These are phyloP conservation scores for Pseudocercospora vitis DNA, from an alignment of 2,329 filamentous ascomycete genomes.

Conservation along the genomic window DNA sequence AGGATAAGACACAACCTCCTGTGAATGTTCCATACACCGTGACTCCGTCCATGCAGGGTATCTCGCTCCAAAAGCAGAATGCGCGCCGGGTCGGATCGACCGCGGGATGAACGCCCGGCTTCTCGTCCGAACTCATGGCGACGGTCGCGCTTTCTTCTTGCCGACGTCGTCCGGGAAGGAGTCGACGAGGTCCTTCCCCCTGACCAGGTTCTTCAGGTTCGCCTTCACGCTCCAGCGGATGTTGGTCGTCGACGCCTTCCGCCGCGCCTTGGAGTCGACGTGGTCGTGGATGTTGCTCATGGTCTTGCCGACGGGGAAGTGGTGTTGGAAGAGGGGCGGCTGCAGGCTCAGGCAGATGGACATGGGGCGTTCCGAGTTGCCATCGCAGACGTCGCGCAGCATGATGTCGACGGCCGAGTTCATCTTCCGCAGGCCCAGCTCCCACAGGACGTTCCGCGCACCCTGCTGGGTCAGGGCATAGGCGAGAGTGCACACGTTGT, in stretches of 20 bases:
- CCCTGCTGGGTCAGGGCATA: constrained; percentile 51
- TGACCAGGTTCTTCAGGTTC: constrained; percentile 5
- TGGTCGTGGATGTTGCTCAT: constrained; percentile 9
- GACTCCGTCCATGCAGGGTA: not conserved
- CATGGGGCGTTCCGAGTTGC: constrained; percentile 31
- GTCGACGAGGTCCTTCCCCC: constrained; percentile 1
- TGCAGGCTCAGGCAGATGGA: constrained; percentile 45
- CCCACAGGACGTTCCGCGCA: constrained; percentile 46
- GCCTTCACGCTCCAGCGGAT: constrained; percentile 1
- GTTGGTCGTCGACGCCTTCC: constrained; percentile 6
- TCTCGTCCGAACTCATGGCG: not conserved
- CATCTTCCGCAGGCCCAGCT: constrained; percentile 46
- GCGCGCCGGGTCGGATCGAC: not conserved
- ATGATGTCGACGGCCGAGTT: constrained; percentile 41
- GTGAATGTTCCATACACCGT: not conserved
- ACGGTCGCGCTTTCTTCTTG: not conserved
- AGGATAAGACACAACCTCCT: no score
- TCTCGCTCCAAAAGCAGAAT: constrained; percentile 2
- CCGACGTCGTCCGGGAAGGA: not conserved
- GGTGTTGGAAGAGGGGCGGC: constrained; percentile 51
- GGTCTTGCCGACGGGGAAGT: constrained; percentile 42
- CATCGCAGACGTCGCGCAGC: constrained; percentile 36
- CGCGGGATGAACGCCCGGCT: not conserved
- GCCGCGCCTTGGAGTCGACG: not conserved
- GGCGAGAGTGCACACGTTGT: constrained; percentile 45